Conservation (phyloP, 179 eudicot species). For the Dionaea muscipula region DNA sequence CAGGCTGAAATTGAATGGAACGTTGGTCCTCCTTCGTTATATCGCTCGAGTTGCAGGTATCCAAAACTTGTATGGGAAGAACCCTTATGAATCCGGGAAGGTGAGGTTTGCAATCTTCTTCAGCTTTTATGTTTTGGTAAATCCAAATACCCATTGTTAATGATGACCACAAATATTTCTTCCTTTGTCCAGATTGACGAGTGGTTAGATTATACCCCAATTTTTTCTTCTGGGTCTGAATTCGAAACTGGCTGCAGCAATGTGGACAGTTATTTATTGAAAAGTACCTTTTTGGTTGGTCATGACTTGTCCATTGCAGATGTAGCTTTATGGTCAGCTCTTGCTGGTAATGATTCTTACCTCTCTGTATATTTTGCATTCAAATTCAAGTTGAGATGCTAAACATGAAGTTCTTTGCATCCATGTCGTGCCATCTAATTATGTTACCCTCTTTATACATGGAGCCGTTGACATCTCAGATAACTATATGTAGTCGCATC, state of each 20-base stretch:
- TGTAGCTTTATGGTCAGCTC: slow-evolving; percentile 66
- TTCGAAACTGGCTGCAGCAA: slow-evolving; percentile 72
- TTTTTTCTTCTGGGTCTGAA: slow-evolving; percentile 68
- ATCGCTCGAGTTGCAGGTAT: slow-evolving; percentile 40
- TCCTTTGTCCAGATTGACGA: slow-evolving; percentile 48
- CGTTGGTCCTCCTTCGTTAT: slow-evolving; percentile 47
- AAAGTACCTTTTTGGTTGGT: slow-evolving; percentile 69
- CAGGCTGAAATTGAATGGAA: slow-evolving; percentile 45
- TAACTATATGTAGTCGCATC: no score
- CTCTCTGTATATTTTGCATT: background rate
- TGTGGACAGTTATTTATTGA: slow-evolving; percentile 48
- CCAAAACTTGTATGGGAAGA: slow-evolving; percentile 37
- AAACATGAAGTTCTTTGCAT: background rate
- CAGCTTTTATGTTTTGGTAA: background rate
- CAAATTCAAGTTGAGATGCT: background rate
- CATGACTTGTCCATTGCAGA: slow-evolving; percentile 68
- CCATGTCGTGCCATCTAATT: background rate
- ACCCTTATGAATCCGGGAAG: slow-evolving; percentile 50
- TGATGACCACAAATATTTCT: background rate
- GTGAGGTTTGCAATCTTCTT: slow-evolving; percentile 18
- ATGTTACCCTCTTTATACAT: no score
- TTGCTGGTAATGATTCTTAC: slow-evolving; percentile 50
- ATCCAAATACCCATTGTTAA: background rate
- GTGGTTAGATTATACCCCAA: slow-evolving; percentile 65
- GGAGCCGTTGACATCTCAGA: no score